phyloP scores from a whole-genome alignment of 768 basidiomycete genomes.

The Boletellus emodensis region DNA sequence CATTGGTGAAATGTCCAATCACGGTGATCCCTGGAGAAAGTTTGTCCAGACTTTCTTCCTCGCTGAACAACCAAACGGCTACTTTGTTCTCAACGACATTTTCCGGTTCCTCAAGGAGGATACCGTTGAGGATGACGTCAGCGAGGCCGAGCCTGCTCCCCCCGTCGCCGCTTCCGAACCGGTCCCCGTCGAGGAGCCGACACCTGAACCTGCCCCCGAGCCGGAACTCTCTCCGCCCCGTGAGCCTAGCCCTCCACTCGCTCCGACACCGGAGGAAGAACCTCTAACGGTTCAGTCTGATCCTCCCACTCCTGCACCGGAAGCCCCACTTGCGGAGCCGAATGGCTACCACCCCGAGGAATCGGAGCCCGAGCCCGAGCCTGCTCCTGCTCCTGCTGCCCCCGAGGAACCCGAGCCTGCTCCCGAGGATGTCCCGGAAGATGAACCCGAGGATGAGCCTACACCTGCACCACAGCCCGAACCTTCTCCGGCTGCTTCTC shows the following conservation, averaged over 20 bases:
- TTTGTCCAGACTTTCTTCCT: conserved; percentile 99
- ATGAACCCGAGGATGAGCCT: conserved; percentile 27
- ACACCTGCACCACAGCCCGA: conserved; percentile 16
- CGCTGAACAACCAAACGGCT: conserved; percentile 97
- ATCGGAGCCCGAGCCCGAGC: conserved; percentile 27
- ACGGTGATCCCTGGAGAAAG: conserved; percentile 89
- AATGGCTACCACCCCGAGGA: conserved; percentile 39
- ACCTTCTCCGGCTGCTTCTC: conserved; percentile 17
- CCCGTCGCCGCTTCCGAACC: conserved; percentile 34
- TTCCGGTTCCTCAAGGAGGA: conserved; percentile 99
- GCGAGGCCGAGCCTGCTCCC: conserved; percentile 41
- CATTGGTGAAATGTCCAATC: conserved; percentile 98
- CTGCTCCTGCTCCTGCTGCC: conserved; percentile 4
- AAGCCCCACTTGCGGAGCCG: conserved; percentile 38
- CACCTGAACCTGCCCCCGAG: conserved; percentile 27
- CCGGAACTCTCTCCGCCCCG: conserved; percentile 32
- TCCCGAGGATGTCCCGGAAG: conserved; percentile 9
- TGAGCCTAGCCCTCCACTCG: conserved; percentile 28
- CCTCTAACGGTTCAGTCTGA: conserved; percentile 36
- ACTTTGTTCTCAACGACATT: conserved; percentile 99
- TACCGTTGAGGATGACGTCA: conserved; percentile 72
- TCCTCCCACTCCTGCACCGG: conserved; percentile 35
- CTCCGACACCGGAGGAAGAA: conserved; percentile 34
- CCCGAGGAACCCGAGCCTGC: conserved; percentile 25
- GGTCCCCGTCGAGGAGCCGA: conserved; percentile 31